Evolutionary conservation across 768 basidiomycete genomes (phyloP), one percentile per base, ranked within the genome.

Genomic region (Stropharia rugosoannulata): DNA sequence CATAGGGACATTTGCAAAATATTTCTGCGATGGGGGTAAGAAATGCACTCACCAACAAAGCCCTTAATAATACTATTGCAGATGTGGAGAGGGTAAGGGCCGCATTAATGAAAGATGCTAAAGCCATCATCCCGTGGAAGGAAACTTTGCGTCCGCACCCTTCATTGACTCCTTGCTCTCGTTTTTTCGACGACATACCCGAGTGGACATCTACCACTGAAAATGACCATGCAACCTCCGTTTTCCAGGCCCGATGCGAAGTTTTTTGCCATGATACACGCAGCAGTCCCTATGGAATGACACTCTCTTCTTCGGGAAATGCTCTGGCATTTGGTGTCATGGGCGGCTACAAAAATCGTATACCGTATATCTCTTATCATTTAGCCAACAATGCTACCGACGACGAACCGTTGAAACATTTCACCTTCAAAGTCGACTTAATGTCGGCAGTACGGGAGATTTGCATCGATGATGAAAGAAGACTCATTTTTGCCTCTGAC

Each of bases 401-500:
- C 18, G 51, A 48, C 25, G 60, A 54, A 42, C 59, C 61, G 35
- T 54, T 59, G 44, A 43, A 47, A 3, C 7, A 13, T 5, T 49
- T 42, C 25, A 19, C 15, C 41, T 42, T 68, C 25, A 50, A 64
- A 12, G 47, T 67, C 25, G 67, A 65, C 6, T 62, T 75, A 4
- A 54, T 60, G 11, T 55, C 58, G 13, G 42, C 35, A 2, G 8
- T 45, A 16, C 35, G 39, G n/a, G 48, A 51, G 16, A 41, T 38
- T 32, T 46, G 46, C 1, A 58, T 68, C 10, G 73, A 76, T 57
- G 72, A 72, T 8, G 57, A 59, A 11, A 66, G 70, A 35, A 73
- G 70, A 38, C 69, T 78, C 9, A 60, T 78, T 3, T 74, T 73
- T 54, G 64, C 68, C 1, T 75, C 67, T 1, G 76, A 78, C 53